Conservation (phyloP, 2,329 filamentous ascomycete species). For the Neofusicoccum kwambonambiense region DNA sequence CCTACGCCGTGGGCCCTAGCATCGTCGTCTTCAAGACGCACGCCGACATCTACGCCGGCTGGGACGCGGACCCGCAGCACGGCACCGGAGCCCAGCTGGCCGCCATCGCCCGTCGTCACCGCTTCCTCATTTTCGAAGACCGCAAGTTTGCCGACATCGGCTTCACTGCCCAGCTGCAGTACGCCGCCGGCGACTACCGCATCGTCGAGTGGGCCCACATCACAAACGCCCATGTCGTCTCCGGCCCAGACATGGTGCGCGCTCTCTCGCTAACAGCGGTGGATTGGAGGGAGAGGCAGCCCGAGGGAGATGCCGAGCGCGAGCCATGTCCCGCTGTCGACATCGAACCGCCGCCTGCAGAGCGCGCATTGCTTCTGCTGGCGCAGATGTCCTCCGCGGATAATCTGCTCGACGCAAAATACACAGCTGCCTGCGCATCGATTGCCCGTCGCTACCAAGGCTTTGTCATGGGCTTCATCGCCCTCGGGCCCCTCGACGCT, state of each 20-base stretch:
- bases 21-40: background rate
- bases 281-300: background rate
- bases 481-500: background rate
- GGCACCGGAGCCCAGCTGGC: background rate
- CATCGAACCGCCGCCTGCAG: background rate
- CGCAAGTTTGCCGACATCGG: background rate
- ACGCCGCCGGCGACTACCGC: background rate
- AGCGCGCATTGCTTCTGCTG: background rate
- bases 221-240: background rate
- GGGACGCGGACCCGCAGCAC: background rate
- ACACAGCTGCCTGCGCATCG: background rate
- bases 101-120: background rate
- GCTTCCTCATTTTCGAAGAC: background rate
- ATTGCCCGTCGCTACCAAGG: background rate
- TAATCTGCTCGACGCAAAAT: background rate
- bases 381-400: background rate
- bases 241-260: background rate
- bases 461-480: conserved; percentile 2
- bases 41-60: background rate
- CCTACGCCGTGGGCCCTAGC: background rate
- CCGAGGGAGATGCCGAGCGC: background rate
- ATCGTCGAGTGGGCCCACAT: background rate
- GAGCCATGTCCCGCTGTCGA: no score
- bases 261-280: background rate
- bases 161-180: background rate